Base-by-base conservation (phyloP, 228 moss, liverwort and hornwort species). In the Sphagnum magellanicum region DNA sequence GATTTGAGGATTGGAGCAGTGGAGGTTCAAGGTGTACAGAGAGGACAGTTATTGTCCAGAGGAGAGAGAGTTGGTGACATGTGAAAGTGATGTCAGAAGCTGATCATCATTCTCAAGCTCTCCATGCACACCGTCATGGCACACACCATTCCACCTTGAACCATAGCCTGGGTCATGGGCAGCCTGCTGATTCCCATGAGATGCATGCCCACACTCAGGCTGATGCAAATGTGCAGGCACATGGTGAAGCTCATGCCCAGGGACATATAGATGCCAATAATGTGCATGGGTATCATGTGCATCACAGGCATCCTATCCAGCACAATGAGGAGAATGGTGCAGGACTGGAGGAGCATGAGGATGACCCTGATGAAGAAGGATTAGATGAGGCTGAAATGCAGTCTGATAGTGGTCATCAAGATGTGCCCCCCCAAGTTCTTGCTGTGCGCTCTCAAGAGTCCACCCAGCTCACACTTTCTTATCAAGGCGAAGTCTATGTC, bases 331-430 rank as follows among this genome's bases (percentile, higher is more conserved):
- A 90, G 69, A 91, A 90, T 66, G 93, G 87, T 55, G 85, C 78
- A 4, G 88, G 84, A 52, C 81, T 81, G 46, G 97, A 88, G 13
- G 93, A 91, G 68, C 89, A 88, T 14, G 93, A 98, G 64, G 93
- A 91, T 53, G 97, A 98, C 48, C 87, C 91, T 8, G 97, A 98
- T 53, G 97, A 93, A 52, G 98, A 98, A 73, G 92, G 98, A 10
- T 70, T 98, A 70, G 98, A 98, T 68, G 98, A 98, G 80, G 94
- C 98, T 49, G 94, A 98, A 67, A 92, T 98, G 93, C 93, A 98
- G 66, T 93, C 94, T 4, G 98, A 98, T 63, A 92, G 92, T 53
- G 93, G 84, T 50, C 80, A 98, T 67, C 82, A 77, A n/a, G 87
- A 90, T 61, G 94, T 92, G 61, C 75, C 87, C 8, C 93, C 89